phyloP scores from a whole-genome alignment of 768 basidiomycete genomes.

The Gloeopeniophorella convolvens region DNA sequence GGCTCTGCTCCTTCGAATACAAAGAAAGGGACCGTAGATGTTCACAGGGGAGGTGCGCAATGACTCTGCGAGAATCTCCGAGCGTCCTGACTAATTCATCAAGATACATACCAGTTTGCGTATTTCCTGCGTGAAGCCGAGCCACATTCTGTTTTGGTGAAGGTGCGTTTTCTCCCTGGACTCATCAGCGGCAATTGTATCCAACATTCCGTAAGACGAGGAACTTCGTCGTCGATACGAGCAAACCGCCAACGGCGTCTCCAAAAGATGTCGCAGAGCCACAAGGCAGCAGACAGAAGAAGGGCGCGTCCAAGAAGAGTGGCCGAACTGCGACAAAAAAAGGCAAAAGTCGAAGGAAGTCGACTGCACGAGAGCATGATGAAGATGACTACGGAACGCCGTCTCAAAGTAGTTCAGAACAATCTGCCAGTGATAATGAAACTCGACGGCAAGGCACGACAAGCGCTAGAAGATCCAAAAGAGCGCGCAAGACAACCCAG shows the following conservation, averaged over 20 bases:
- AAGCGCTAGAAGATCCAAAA: too few species aligned
- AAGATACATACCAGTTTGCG: slow-evolving; percentile 86
- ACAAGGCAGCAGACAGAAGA: slow-evolving; percentile 18
- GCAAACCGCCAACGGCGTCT: slow-evolving; percentile 23
- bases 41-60: slow-evolving; percentile 71
- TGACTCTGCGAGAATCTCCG: not conserved
- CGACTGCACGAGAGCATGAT: not conserved
- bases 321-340: slow-evolving; percentile 4
- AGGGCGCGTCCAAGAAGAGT: slow-evolving; percentile 17
- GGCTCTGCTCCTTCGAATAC: slow-evolving; percentile 36
- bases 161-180: slow-evolving; percentile 40
- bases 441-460: too few species aligned
- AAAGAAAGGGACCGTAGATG: slow-evolving; percentile 71
- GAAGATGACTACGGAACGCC: not conserved
- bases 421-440: not conserved
- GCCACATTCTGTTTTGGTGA: slow-evolving; percentile 73
- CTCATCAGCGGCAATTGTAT: not conserved
- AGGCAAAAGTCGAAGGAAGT: not conserved
- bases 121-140: slow-evolving; percentile 84
- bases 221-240: slow-evolving; percentile 29
- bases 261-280: slow-evolving; percentile 5
- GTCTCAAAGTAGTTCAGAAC: not conserved
- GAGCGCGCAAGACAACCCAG: too few species aligned
- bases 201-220: slow-evolving; percentile 32
- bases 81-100: slow-evolving; percentile 1